These are phyloP conservation scores for Turnera subulata DNA, from an alignment of 345 rosid genomes.

Conservation along the genomic window DNA sequence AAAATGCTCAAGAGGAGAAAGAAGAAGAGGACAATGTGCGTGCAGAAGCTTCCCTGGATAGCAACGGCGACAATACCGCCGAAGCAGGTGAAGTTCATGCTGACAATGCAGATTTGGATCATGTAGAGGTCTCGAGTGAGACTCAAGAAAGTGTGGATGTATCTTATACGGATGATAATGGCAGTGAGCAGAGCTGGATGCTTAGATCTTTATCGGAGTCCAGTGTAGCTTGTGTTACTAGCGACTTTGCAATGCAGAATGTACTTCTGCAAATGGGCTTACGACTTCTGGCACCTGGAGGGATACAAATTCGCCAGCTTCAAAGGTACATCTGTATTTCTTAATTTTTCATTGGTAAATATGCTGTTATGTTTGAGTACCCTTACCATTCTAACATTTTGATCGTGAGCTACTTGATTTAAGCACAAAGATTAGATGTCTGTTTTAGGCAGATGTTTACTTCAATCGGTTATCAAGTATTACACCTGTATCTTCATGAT, in stretches of 20 bases:
- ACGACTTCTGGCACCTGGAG: constrained; percentile 83
- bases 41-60: constrained; percentile 18
- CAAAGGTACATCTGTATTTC: constrained; percentile 44
- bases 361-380: too few species aligned
- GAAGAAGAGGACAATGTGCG: constrained; percentile 16
- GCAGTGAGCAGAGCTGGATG: constrained; percentile 86
- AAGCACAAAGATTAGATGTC: background rate
- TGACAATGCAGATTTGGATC: constrained; percentile 32
- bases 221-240: constrained; percentile 87
- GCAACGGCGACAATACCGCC: constrained; percentile 18
- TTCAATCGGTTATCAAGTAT: background rate
- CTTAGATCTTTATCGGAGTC: constrained; percentile 86
- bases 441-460: background rate
- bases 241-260: constrained; percentile 96
- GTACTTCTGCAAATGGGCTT: constrained; percentile 96
- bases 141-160: constrained; percentile 47
- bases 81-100: constrained; percentile 29
- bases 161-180: constrained; percentile 57
- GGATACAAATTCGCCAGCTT: constrained; percentile 86
- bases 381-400: too few species aligned
- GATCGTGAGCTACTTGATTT: too few species aligned
- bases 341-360: too few species aligned
- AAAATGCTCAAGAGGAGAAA: constrained; percentile 36
- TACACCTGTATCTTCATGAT: constrained; percentile 12
- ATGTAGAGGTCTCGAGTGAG: constrained; percentile 49